Evolutionary conservation across 2,329 filamentous ascomycete genomes (phyloP), one percentile per base, ranked within the genome.

Genomic region (Epichloe sylvatica): DNA sequence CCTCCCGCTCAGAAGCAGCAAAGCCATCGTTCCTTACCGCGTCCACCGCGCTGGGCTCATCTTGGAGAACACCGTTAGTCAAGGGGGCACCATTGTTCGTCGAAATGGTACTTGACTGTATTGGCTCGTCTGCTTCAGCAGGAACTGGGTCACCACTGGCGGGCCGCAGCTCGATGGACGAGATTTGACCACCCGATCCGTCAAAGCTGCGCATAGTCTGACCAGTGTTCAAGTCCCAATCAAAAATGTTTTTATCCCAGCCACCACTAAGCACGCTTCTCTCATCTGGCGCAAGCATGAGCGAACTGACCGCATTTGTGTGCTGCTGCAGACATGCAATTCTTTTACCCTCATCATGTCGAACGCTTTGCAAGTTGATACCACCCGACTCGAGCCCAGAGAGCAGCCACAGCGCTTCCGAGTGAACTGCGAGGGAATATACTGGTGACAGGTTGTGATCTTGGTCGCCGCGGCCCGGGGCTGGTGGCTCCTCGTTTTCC

Each of bases 191-290:
- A 13, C 83, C 86, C 48, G 76, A 86, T 2, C 84, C 83, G 44
- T 83, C 81, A 60, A 92, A 98, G 4, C 77, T 76, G 11, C 90
- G 78, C 55, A 81, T 82, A 6, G 84, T 74, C 58, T 84, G 75
- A 0, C 92, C 92, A 1, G 80, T 92, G 59, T 97, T 88, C 25
- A 98, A 67, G 64, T 97, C 92, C 92, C 92, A 98, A 62, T 97
- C 90, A 48, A 89, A 78, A 1, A 97, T 83, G 17, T 79, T 85
- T 68, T 95, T 97, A 66, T 98, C 92, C 92, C 92, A 98, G 63
- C 89, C 91, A 3, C 92, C 92, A 35, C 89, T 96, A 8, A 98
- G 67, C 4, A 97, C 78, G 38, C 84, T 90, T 59, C 77, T 83
- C 69, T 98, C 92, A 57, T 97, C 90, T 5, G 84, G 80, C 0